Evolutionary conservation across 2,329 filamentous ascomycete genomes (phyloP), one percentile per base, ranked within the genome.

Genomic region (Aschersonia sp.): DNA sequence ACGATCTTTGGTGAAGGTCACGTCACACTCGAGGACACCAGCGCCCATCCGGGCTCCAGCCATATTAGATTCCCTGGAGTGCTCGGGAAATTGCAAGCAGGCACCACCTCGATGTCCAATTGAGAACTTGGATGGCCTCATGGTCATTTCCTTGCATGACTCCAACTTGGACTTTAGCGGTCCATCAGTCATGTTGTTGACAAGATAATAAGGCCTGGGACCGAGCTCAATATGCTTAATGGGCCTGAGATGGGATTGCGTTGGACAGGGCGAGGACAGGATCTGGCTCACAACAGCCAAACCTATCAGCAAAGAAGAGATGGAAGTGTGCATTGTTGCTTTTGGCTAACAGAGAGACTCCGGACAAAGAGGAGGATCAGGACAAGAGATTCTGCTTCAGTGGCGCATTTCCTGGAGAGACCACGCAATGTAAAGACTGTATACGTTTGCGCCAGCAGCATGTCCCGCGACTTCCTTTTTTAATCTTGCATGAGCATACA

Each of bases 31-130:
- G 46, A 81, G 70, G 42, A 83, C 69, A 41, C 79, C 80, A 5
- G 79, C 75, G 32, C 80, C 80, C 79, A 82, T 82, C 22, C 79
- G 69, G n/a, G 74, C 72, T 41, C 79, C 80, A 0, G 80, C 79
- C 46, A 76, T 60, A 56, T 74, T 70, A 5, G 75, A 76, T 60
- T 82, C 69, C 43, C 66, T 59, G 32, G 76, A 77, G 62, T 83
- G 76, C 64, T 84, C 80, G 14, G 80, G 80, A 48, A 83, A 75
- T 57, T 78, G 71, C 32, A 84, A 65, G 6, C 77, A 74, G 4
- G 69, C 79, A 47, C 74, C 74, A 43, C 80, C 79, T 11, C 78
- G 76, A 58, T 83, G 79, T 29, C 71, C 77, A 51, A 83, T 77
- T 54, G 71, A 74, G 64, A 77, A 83, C 48, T 64, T 62, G 11